A percentile compares a stretch with the other conserved stretches of the same genome.
Evolutionary conservation across 768 basidiomycete species (phyloP).

Genomic region (Imleria badia): DNA sequence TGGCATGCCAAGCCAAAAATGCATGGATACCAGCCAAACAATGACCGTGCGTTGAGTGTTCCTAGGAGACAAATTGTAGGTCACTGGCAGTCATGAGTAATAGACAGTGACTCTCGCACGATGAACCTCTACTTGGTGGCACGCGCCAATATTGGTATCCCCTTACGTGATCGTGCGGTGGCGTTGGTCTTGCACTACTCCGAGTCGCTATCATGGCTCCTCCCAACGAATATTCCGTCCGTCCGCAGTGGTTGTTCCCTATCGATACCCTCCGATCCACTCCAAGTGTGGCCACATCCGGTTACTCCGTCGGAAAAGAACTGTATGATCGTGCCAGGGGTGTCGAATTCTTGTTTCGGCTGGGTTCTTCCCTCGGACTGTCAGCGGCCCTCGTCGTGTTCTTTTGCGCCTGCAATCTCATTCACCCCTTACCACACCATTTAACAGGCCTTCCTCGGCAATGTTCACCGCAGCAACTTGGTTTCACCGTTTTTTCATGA

Average conservation of each 20-base stretch:
- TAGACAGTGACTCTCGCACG: conserved; percentile 6
- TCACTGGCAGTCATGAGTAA: conserved; percentile 20
- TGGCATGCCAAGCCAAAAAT: not conserved
- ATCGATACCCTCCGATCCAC: conserved; percentile 55
- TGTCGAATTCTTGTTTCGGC: conserved; percentile 81
- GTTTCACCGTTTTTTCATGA: conserved; percentile 92
- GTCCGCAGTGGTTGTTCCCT: conserved; percentile 73
- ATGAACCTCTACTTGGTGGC: too few species aligned
- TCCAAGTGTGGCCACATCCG: conserved; percentile 53
- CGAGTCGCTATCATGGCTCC: conserved; percentile 21
- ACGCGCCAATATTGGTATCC: not conserved
- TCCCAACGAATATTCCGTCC: conserved; percentile 25
- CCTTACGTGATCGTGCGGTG: conserved; percentile 29
- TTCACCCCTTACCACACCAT: conserved; percentile 6
- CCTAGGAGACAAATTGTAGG: conserved; percentile 6
- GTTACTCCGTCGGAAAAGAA: conserved; percentile 55
- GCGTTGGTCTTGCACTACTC: conserved; percentile 14
- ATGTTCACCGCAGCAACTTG: conserved; percentile 87
- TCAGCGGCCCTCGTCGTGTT: conserved; percentile 40
- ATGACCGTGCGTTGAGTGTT: not conserved
- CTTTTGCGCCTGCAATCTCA: conserved; percentile 12
- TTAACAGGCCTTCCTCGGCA: conserved; percentile 69
- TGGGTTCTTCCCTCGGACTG: conserved; percentile 77
- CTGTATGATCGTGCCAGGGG: conserved; percentile 79
- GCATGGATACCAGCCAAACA: not conserved